phyloP scores from a whole-genome alignment of 139 green algal genomes.

The Tetraselmis striata region DNA sequence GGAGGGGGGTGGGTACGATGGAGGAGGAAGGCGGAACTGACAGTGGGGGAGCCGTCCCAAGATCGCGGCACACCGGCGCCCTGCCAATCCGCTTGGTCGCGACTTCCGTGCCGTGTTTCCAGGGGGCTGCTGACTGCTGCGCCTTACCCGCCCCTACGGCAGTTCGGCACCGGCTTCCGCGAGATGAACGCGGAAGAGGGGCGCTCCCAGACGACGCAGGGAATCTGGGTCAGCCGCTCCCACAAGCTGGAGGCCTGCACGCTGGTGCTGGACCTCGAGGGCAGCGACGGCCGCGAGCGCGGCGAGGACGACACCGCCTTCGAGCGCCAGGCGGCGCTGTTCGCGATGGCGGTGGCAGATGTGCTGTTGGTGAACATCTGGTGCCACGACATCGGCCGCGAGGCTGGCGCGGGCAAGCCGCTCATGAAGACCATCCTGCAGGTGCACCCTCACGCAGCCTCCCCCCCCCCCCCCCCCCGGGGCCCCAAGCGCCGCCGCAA shows the following conservation, averaged over 20 bases:
- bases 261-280: slow-evolving; percentile 94
- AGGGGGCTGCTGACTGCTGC: too few species aligned
- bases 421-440: slow-evolving; percentile 97
- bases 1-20: too few species aligned
- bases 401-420: slow-evolving; percentile 90
- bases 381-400: slow-evolving; percentile 95
- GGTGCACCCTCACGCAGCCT: slow-evolving; percentile 30
- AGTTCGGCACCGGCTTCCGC: slow-evolving; percentile 88
- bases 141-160: too few species aligned
- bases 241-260: slow-evolving; percentile 52
- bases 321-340: slow-evolving; percentile 92
- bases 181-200: slow-evolving; percentile 93
- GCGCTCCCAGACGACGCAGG: slow-evolving; percentile 79
- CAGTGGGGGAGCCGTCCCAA: too few species aligned
- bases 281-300: slow-evolving; percentile 73
- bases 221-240: slow-evolving; percentile 76
- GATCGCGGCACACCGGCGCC: too few species aligned
- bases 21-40: too few species aligned
- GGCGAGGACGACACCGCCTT: slow-evolving; percentile 98
- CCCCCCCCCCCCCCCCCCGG: too few species aligned
- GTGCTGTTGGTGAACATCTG: slow-evolving; percentile 97
- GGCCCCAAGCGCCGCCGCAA: too few species aligned
- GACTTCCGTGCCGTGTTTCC: too few species aligned
- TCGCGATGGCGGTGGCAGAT: slow-evolving; percentile 90
- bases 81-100: too few species aligned